Percentiles rank a stretch among this genome's conserved stretches.
phyloP scores from a whole-genome alignment of 441 rosid species.

The Eruca vesicaria region DNA sequence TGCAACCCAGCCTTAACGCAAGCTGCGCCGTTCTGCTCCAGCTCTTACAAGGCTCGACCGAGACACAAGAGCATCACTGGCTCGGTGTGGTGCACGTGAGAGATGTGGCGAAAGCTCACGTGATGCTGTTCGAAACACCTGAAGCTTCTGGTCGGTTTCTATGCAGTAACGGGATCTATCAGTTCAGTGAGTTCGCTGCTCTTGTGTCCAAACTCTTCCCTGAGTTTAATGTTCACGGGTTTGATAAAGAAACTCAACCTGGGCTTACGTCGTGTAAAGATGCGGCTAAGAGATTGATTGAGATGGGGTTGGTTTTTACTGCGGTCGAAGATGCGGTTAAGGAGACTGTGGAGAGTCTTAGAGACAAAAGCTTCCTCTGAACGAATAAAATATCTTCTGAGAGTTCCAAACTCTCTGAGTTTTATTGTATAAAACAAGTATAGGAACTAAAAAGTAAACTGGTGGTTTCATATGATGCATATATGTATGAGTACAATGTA shows the following conservation, averaged over 20 bases:
- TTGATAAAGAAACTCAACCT: slow-evolving; percentile 62
- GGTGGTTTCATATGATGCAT: slow-evolving; percentile 14
- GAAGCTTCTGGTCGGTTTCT: slow-evolving; percentile 75
- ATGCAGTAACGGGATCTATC: slow-evolving; percentile 79
- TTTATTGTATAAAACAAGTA: slow-evolving; percentile 13
- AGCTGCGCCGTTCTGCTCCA: slow-evolving; percentile 73
- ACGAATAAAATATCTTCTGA: not conserved
- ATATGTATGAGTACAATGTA: slow-evolving; percentile 1
- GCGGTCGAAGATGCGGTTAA: slow-evolving; percentile 60
- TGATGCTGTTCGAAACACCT: slow-evolving; percentile 59
- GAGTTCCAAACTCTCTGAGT: not conserved
- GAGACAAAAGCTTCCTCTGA: slow-evolving; percentile 57
- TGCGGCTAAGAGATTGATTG: slow-evolving; percentile 73
- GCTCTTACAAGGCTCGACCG: slow-evolving; percentile 65
- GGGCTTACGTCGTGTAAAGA: slow-evolving; percentile 56
- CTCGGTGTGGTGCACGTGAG: slow-evolving; percentile 77
- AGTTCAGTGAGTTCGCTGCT: slow-evolving; percentile 69
- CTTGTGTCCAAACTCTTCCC: slow-evolving; percentile 68
- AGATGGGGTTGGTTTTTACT: slow-evolving; percentile 63
- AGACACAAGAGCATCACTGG: slow-evolving; percentile 79
- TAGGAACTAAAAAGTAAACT: not conserved
- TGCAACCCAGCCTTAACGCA: slow-evolving; percentile 75
- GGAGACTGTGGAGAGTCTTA: slow-evolving; percentile 63
- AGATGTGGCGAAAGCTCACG: slow-evolving; percentile 75
- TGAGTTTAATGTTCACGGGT: slow-evolving; percentile 61